Base-by-base conservation (phyloP, 1,284 basidiomycete species). In the Naganishia liquefaciens region DNA sequence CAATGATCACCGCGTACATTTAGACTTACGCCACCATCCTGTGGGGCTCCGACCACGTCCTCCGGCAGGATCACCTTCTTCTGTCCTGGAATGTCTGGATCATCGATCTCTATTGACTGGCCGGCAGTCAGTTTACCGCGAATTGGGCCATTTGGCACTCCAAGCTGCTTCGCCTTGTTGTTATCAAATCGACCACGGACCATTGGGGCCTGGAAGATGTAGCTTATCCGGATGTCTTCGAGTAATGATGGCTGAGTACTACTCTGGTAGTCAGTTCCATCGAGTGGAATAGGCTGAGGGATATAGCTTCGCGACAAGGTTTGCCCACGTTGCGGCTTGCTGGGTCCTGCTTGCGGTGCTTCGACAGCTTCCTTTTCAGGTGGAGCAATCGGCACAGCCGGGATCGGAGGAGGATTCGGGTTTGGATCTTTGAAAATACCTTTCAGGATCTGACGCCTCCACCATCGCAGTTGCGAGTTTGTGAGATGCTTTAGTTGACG, bases 131-230 rank as follows among this genome's bases (percentile, higher is more conserved):
- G 71, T 25, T 72, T 73, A 1, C 75, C 76, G 52, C 80, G 77
- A 3, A 80, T 66, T 2, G 81, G 82, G 3, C 90, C 89, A 2
- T 80, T 79, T 1, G 84, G 82, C 3, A 98, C 81, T 10, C 88
- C 87, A 0, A 93, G 81, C 39, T 80, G 83, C 6, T 81, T 74
- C 0, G 93, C 91, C 68, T 85, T 87, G 64, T 79, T 77, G 0
- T 79, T 85, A 68, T 95, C 85, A 73, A 98, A 95, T 76, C 90
- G 92, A n/a, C 93, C 93, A 3, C 91, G 86, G 43, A 87, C 81
- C 2, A 82, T 82, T 0, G 92, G 90, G 0, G 91, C 91, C 54
- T 90, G 82, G 47, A 88, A 77, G 27, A 94, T 82, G 75, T 93
- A 96, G 25, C 80, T 78, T 67, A 80, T 74, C 25, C 77, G 73